Conservation (phyloP, 106 monocot species). For the Dioscorea alata region DNA sequence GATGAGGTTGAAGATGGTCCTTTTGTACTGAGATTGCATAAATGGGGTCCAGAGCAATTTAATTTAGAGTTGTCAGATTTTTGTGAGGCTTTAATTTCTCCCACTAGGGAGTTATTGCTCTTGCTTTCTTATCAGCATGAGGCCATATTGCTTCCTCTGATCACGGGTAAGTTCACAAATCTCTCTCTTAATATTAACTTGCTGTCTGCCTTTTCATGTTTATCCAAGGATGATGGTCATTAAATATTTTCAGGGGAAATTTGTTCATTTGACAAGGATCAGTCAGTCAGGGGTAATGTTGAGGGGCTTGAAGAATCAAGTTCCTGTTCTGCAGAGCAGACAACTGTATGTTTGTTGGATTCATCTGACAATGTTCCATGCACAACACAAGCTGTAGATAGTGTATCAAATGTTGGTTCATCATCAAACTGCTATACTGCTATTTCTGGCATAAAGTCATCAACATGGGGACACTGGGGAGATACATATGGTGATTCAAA, state of each 20-base stretch:
- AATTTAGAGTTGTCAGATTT: slow-evolving; percentile 55
- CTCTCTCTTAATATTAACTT: too few species aligned
- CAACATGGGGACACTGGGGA: slow-evolving; percentile 67
- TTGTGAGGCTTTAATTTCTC: slow-evolving; percentile 69
- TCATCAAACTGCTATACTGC: slow-evolving; percentile 23
- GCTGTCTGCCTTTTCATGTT: too few species aligned
- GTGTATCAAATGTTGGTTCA: slow-evolving; percentile 1
- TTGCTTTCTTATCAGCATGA: slow-evolving; percentile 60
- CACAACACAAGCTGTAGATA: neutral
- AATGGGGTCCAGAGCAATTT: slow-evolving; percentile 40
- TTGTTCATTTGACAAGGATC: slow-evolving; percentile 7
- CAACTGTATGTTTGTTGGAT: neutral
- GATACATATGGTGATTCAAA: slow-evolving; percentile 43
- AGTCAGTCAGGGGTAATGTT: slow-evolving; percentile 12
- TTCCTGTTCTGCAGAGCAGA: slow-evolving; percentile 7
- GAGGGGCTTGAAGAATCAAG: slow-evolving; percentile 9
- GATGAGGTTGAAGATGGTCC: slow-evolving; percentile 39
- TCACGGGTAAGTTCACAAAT: slow-evolving; percentile 24
- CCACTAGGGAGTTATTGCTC: slow-evolving; percentile 52
- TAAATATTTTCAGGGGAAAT: slow-evolving; percentile 6
- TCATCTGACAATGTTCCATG: too few species aligned
- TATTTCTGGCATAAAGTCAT: slow-evolving; percentile 64
- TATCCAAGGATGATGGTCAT: neutral
- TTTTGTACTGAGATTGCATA: slow-evolving; percentile 53
- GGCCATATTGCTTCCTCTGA: slow-evolving; percentile 55